A percentile compares a stretch with the other conserved stretches of the same genome.
Evolutionary conservation across 208 protist species (phyloP).

Genomic region (Angomonas ambiguus): DNA sequence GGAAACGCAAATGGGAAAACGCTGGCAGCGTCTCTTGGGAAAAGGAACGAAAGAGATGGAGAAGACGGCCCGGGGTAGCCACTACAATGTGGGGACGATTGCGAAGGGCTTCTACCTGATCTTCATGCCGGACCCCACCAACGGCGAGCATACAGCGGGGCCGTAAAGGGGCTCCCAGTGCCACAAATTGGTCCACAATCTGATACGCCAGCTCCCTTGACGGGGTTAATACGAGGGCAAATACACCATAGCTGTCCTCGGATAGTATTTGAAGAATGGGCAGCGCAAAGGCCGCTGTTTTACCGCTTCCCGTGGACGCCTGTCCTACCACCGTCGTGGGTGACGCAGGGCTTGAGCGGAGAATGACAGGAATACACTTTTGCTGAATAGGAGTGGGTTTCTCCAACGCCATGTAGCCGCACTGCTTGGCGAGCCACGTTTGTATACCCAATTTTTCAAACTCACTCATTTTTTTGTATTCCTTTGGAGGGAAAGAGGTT

Average conservation of each 20-base stretch:
- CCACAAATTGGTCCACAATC: constrained; percentile 90
- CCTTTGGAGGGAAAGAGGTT: neutral
- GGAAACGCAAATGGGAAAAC: constrained; percentile 67
- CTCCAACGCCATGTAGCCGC: constrained; percentile 67
- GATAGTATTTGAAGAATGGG: constrained; percentile 95
- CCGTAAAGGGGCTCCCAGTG: constrained; percentile 69
- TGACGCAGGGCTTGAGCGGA: constrained; percentile 62
- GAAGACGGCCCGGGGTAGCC: constrained; percentile 73
- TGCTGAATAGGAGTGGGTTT: constrained; percentile 82
- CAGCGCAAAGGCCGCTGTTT: constrained; percentile 98
- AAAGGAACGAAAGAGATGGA: constrained; percentile 52
- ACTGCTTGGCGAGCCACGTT: constrained; percentile 71
- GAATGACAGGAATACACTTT: constrained; percentile 69
- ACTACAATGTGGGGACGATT: constrained; percentile 78
- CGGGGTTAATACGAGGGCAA: constrained; percentile 95
- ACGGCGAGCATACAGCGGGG: constrained; percentile 67
- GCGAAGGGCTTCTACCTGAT: constrained; percentile 72
- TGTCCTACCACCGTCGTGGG: constrained; percentile 74
- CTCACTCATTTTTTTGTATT: constrained; percentile 27
- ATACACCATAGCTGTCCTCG: constrained; percentile 96
- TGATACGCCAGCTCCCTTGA: constrained; percentile 96
- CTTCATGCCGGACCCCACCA: constrained; percentile 69
- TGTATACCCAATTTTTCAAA: constrained; percentile 75
- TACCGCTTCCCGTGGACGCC: constrained; percentile 96
- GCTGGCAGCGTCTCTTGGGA: constrained; percentile 39